phyloP scores from a whole-genome alignment of 106 monocot species.

The Apostasia shenzhenica region DNA sequence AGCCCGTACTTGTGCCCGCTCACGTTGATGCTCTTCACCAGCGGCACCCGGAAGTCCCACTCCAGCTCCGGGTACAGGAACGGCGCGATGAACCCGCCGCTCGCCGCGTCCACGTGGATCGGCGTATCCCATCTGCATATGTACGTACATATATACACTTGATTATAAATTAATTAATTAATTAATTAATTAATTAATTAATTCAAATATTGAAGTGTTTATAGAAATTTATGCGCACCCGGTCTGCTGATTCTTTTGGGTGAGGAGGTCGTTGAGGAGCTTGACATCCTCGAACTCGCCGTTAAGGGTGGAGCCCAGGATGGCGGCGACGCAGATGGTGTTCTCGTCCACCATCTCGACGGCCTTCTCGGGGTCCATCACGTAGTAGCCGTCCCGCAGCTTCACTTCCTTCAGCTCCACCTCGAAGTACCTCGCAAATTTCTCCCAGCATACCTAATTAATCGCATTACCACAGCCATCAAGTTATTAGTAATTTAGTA shows the following conservation, averaged over 20 bases:
- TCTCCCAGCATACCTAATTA: slow-evolving; percentile 65
- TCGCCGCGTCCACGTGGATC: slow-evolving; percentile 93
- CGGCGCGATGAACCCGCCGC: slow-evolving; percentile 90
- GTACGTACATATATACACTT: background rate
- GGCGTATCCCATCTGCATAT: slow-evolving; percentile 69
- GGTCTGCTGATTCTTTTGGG: slow-evolving; percentile 47
- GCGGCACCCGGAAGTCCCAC: slow-evolving; percentile 85
- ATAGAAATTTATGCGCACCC: slow-evolving; percentile 18
- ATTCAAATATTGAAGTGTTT: background rate
- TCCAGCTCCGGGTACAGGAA: slow-evolving; percentile 88
- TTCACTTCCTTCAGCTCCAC: slow-evolving; percentile 72
- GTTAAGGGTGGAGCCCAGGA: slow-evolving; percentile 66
- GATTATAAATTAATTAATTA: background rate
- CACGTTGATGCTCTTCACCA: slow-evolving; percentile 94
- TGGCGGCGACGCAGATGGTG: slow-evolving; percentile 67
- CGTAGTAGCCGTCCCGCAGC: slow-evolving; percentile 56
- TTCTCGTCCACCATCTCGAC: slow-evolving; percentile 66
- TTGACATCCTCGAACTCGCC: slow-evolving; percentile 81
- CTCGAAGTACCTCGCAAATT: slow-evolving; percentile 67
- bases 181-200: background rate
- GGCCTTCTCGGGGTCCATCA: slow-evolving; percentile 70
- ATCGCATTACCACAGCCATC: background rate
- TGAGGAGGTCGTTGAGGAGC: slow-evolving; percentile 47
- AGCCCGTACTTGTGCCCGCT: slow-evolving; percentile 96
- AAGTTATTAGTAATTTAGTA: background rate